Conservation (phyloP, 176 grass and related monocot genomes). For the Phyllostachys edulis region DNA sequence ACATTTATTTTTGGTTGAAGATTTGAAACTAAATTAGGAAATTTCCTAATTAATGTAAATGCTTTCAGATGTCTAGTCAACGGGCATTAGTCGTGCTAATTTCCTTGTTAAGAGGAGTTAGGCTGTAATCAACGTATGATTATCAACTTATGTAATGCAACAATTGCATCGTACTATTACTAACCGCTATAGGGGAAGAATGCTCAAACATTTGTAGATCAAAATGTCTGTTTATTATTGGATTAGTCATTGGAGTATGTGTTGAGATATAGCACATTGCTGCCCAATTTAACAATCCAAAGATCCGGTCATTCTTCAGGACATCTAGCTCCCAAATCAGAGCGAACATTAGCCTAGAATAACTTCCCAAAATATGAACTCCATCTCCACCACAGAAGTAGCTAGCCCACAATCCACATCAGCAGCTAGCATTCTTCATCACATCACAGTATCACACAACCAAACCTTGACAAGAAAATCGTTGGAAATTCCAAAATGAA, state of each 20-base stretch:
- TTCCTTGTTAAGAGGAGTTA: background rate
- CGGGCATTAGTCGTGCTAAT: background rate
- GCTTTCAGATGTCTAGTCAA: background rate
- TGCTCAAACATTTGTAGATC: background rate
- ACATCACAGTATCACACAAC: background rate
- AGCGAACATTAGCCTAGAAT: constrained; percentile 1
- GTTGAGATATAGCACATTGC: background rate
- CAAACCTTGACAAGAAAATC: background rate
- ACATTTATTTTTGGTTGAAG: background rate
- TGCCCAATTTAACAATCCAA: background rate
- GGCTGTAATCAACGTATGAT: too few relatives aligned
- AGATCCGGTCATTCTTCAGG: background rate
- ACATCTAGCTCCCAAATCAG: background rate
- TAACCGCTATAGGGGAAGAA: background rate
- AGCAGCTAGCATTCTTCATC: background rate
- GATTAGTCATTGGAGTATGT: background rate
- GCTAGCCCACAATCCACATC: background rate
- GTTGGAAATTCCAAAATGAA: background rate
- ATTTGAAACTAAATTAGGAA: background rate
- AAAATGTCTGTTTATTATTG: background rate
- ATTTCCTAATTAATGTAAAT: background rate
- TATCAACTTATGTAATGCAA: background rate
- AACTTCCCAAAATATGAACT: background rate
- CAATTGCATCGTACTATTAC: background rate
- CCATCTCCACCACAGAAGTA: background rate